phyloP scores from a whole-genome alignment of 805 yeast species.

The Kuraishia ogatae region DNA sequence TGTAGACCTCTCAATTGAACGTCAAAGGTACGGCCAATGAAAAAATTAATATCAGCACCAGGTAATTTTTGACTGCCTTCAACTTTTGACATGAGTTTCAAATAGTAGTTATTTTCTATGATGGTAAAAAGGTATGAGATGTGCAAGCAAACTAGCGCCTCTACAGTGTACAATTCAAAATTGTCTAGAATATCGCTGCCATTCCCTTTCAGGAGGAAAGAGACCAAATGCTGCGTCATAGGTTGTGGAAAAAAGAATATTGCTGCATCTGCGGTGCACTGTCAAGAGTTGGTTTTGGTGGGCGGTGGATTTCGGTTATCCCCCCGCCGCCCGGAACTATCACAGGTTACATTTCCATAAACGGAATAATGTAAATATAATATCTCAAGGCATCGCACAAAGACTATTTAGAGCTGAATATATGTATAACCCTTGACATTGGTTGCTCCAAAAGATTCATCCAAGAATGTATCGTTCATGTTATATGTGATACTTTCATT shows the following conservation, averaged over 20 bases:
- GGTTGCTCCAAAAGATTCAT: background rate
- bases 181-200: background rate
- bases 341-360: background rate
- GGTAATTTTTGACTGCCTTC: background rate
- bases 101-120: too few species aligned
- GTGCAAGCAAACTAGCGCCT: too few species aligned
- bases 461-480: too few species aligned
- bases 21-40: background rate
- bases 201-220: background rate
- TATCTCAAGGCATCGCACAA: background rate
- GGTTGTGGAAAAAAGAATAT: background rate
- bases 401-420: too few species aligned
- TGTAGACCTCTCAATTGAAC: background rate
- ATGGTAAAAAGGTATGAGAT: too few species aligned
- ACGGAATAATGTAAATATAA: background rate
- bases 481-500: too few species aligned
- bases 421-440: too few species aligned
- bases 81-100: background rate
- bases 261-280: background rate
- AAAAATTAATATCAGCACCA: background rate
- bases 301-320: background rate
- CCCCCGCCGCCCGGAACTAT: background rate
- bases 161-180: background rate
- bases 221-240: background rate
- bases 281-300: background rate